Percentiles rank a stretch among this genome's conserved stretches.
Evolutionary conservation across 345 rosid genomes (phyloP).

Genomic region (Pelargonium nanum): DNA sequence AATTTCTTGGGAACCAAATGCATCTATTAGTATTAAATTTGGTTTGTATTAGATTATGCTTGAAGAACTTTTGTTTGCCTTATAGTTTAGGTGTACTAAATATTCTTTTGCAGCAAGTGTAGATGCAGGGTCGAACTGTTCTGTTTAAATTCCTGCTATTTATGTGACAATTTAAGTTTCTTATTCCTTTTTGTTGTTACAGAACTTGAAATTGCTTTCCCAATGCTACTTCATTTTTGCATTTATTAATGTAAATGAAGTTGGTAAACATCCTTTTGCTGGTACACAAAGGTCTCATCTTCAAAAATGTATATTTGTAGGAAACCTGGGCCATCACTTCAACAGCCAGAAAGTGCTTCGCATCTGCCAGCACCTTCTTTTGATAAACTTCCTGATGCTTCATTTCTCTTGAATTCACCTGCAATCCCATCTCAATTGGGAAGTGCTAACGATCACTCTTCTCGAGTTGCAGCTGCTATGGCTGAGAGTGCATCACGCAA

Average conservation of each 20-base stretch:
- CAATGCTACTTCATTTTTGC: background rate
- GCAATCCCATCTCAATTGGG: slow-evolving; percentile 11
- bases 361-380: slow-evolving; percentile 11
- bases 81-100: background rate
- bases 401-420: slow-evolving; percentile 54
- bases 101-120: background rate
- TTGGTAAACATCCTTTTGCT: background rate
- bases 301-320: slow-evolving; percentile 16
- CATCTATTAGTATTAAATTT: no score
- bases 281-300: no score
- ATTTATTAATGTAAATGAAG: background rate
- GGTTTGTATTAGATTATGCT: background rate
- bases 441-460: slow-evolving; percentile 49
- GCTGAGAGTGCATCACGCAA: slow-evolving; percentile 56
- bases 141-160: background rate
- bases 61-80: background rate
- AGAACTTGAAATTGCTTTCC: no score
- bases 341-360: slow-evolving; percentile 15
- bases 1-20: no score
- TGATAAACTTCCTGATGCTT: slow-evolving; percentile 77
- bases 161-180: background rate
- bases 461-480: slow-evolving; percentile 69
- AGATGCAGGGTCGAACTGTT: background rate
- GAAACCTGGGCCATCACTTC: slow-evolving; percentile 14
- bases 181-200: no score